Conservation (phyloP, 2,329 filamentous ascomycete genomes). For the Xenoacremonium recifei region DNA sequence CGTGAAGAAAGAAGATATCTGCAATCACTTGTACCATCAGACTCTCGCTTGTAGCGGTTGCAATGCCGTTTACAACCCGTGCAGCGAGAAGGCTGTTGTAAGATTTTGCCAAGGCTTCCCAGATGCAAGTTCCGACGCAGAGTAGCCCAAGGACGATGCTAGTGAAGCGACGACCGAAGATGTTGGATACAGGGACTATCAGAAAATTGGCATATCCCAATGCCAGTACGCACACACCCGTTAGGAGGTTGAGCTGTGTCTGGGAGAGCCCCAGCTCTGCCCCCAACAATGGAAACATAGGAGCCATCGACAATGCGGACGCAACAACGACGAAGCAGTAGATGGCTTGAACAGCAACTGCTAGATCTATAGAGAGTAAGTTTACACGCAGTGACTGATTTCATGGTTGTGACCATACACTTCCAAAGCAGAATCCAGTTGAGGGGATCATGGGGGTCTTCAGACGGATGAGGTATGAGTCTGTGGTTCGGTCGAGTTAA, state of each 20-base stretch:
- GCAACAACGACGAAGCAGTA: not conserved
- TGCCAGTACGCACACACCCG: not conserved
- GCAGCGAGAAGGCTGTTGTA: not conserved
- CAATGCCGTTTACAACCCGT: not conserved
- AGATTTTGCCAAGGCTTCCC: not conserved
- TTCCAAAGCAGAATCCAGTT: not conserved
- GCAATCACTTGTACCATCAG: not conserved
- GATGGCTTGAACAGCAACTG: not conserved
- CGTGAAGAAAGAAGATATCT: not conserved
- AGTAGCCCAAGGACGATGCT: not conserved
- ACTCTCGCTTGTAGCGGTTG: not conserved
- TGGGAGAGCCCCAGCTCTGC: not conserved
- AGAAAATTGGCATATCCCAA: not conserved
- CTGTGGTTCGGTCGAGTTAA: too few relatives aligned
- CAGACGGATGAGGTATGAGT: not conserved
- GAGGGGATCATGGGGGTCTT: not conserved
- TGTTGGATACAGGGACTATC: not conserved
- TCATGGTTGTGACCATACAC: not conserved
- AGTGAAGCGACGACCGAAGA: not conserved
- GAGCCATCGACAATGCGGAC: not conserved
- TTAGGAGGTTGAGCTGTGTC: not conserved
- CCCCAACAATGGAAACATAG: not conserved
- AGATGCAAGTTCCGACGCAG: not conserved
- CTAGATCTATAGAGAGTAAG: not conserved
- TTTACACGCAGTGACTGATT: not conserved